Base-by-base conservation (phyloP, 75 land plant genomes). In the Picea glauca region DNA sequence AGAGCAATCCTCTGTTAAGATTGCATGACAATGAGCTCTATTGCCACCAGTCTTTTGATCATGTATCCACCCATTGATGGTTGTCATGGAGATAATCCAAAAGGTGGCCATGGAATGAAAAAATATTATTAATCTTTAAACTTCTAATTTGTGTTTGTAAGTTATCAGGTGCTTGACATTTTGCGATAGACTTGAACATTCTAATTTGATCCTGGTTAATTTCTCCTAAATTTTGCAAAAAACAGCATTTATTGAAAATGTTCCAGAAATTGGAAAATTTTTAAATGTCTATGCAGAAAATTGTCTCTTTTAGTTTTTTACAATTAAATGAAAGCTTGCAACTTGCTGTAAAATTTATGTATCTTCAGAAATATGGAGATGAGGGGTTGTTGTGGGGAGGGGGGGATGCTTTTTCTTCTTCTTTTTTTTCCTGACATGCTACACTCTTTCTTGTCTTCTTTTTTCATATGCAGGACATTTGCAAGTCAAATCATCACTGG, bases 401-500 rank as follows among this genome's bases (percentile, higher is more conserved):
- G 65, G 65, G 8, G 20, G 11, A 30, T 6, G 13, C 17, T 26
- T 5, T 23, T 2, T 50, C 58, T 9, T 26, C 30, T 33, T 20
- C 5, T 57, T 4, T 8, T 18, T 30, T 26, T 17, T 30, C 30
- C 38, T 54, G 30, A 17, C 62, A 58, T 4, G 18, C 9, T n/a
- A 23, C 68, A 18, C 18, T 26, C 35, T 59, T 2, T 63, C 23
- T 18, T 14, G 13, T 58, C 4, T 77, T 26, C 77, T 38, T 74
- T 67, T 56, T 8, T 56, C 56, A 50, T 9, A 56, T 87, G 85
- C 91, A 95, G 98, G 86, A 84, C 64, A 12, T 84, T 83, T 66
- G 60, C 92, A 46, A 83, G 73, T 57, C 86, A 91, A 78, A 9
- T 98, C 66, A 84, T 91, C 6, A 89, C 91, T 38, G 99, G 99